A percentile compares a stretch with the other conserved stretches of the same genome.
These are phyloP conservation scores for Talaromyces sp. DNA, from an alignment of 2,329 filamentous ascomycete species.

Conservation along the genomic window DNA sequence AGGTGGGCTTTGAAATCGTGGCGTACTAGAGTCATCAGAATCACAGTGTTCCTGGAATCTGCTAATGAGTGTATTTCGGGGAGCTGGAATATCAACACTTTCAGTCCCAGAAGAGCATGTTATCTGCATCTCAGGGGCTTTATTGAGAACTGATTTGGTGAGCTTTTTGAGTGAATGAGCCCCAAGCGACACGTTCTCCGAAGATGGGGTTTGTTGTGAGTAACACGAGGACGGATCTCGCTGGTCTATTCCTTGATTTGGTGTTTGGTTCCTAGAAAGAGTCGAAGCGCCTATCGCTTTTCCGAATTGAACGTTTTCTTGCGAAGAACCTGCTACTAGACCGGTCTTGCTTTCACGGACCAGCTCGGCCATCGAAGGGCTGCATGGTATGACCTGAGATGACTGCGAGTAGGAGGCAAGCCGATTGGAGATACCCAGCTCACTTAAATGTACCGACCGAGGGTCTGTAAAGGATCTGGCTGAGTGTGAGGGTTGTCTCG, in stretches of 20 bases:
- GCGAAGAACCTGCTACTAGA: conserved; percentile 9
- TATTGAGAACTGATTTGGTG: not conserved
- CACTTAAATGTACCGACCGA: conserved; percentile 30
- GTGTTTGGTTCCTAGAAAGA: not conserved
- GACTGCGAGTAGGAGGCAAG: conserved; percentile 28
- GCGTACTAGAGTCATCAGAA: conserved; percentile 2
- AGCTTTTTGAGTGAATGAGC: conserved; percentile 1
- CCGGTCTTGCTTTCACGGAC: conserved; percentile 16
- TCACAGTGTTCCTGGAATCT: conserved; percentile 40
- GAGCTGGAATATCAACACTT: not conserved
- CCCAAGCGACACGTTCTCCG: conserved; percentile 4
- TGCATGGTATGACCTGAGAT: conserved; percentile 22
- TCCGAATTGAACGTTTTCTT: conserved; percentile 15
- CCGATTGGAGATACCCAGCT: conserved; percentile 32
- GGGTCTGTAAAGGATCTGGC: conserved; percentile 17
- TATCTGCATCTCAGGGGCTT: conserved; percentile 5
- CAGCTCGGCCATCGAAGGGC: conserved; percentile 26
- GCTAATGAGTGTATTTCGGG: conserved; percentile 22
- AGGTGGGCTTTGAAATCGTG: not conserved
- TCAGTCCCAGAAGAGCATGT: conserved; percentile 2
- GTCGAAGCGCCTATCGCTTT: conserved; percentile 5
- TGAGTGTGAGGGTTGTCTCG: conserved; percentile 18
- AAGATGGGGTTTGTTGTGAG: conserved; percentile 20
- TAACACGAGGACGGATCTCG: conserved; percentile 30
- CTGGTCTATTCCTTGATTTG: conserved; percentile 6